phyloP scores from a whole-genome alignment of 1,139 yeast genomes.

The Nakaseomyces delphensis region DNA sequence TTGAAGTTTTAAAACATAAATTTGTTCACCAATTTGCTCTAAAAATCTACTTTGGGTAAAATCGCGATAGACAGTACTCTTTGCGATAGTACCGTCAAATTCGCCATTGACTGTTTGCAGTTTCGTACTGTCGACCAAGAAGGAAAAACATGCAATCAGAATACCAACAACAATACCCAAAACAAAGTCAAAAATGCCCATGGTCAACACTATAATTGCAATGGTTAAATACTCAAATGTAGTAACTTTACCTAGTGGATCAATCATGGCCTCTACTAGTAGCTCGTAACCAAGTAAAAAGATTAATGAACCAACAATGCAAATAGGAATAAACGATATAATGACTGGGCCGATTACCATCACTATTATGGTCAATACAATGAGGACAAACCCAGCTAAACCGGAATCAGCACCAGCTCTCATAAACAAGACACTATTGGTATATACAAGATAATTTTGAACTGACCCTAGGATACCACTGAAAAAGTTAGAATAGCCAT shows the following conservation, averaged over 20 bases:
- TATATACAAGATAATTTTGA: conserved; percentile 88
- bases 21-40: conserved; percentile 81
- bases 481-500: conserved; percentile 82
- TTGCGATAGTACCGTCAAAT: conserved; percentile 79
- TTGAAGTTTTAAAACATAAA: conserved; percentile 74
- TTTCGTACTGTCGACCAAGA: conserved; percentile 83
- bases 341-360: conserved; percentile 86
- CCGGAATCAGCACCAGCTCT: conserved; percentile 91
- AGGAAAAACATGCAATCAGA: conserved; percentile 80
- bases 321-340: conserved; percentile 89
- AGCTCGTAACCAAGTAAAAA: conserved; percentile 85
- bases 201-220: conserved; percentile 71
- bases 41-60: conserved; percentile 82
- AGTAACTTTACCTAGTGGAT: conserved; percentile 70
- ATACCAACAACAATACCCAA: conserved; percentile 88
- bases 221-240: conserved; percentile 78
- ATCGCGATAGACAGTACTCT: conserved; percentile 89
- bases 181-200: conserved; percentile 96
- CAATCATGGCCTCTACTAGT: conserved; percentile 74
- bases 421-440: conserved; percentile 83
- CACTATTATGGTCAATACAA: conserved; percentile 67
- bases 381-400: conserved; percentile 78
- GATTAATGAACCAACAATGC: conserved; percentile 90
- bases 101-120: conserved; percentile 74
- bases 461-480: conserved; percentile 83